Evolutionary conservation across 78 protist genomes (phyloP).

Genomic region (Cavenderia fasciculata): DNA sequence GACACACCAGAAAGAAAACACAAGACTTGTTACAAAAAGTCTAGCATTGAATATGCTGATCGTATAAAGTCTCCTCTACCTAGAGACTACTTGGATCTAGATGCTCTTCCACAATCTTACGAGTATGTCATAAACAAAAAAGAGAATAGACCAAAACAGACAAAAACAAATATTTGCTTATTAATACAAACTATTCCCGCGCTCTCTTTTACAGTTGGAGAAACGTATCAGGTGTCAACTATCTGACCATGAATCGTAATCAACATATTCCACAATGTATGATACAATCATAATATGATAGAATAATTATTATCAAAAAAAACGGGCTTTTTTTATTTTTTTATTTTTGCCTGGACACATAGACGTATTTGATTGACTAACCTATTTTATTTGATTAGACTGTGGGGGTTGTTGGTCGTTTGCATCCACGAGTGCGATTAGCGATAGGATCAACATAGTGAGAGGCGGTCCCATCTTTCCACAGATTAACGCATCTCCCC

Average conservation of each 20-base stretch:
- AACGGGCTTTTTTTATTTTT: no score
- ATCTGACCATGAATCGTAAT: conserved; percentile 39
- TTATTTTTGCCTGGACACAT: no score
- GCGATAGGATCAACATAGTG: conserved; percentile 71
- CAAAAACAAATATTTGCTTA: background rate
- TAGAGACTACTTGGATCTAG: conserved; percentile 7
- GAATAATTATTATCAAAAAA: no score
- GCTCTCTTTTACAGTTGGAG: conserved; percentile 40
- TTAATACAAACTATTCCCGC: background rate
- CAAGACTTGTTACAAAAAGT: no score
- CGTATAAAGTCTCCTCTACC: conserved; percentile 26
- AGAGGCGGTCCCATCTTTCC: conserved; percentile 47
- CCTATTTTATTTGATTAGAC: no score
- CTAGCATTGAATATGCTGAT: no score
- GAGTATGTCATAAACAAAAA: background rate
- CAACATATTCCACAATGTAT: conserved; percentile 73
- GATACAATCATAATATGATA: no score
- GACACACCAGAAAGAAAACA: no score
- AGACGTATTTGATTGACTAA: no score
- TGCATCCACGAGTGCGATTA: conserved; percentile 49
- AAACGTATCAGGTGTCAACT: conserved; percentile 65
- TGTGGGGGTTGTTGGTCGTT: conserved; percentile 80
- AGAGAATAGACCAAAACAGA: no score
- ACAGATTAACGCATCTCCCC: conserved; percentile 50
- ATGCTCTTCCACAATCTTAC: conserved; percentile 10